Evolutionary conservation across 345 rosid genomes (phyloP).

Genomic region (Punica granatum): DNA sequence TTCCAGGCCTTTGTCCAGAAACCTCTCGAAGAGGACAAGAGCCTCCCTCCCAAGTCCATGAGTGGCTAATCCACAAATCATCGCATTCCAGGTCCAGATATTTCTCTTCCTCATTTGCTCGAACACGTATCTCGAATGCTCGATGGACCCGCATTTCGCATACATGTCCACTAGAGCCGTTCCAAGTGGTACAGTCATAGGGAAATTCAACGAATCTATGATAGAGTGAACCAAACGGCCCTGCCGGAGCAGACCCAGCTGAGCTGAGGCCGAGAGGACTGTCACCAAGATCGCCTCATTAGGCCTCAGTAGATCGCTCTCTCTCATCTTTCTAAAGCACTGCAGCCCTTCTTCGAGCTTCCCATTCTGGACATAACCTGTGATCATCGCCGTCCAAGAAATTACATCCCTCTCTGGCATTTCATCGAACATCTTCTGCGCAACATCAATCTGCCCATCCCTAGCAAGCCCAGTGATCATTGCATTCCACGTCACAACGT

Average conservation of each 20-base stretch:
- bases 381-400: slow-evolving; percentile 41
- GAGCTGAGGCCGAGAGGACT: slow-evolving; percentile 20
- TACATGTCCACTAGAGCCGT: slow-evolving; percentile 40
- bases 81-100: slow-evolving; percentile 22
- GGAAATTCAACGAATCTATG: slow-evolving; percentile 7
- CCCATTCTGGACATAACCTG: slow-evolving; percentile 30
- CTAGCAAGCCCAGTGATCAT: slow-evolving; percentile 13
- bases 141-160: slow-evolving; percentile 34
- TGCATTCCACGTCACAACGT: slow-evolving; percentile 5
- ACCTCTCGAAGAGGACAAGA: slow-evolving; percentile 13
- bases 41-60: slow-evolving; percentile 26
- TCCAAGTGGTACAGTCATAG: slow-evolving; percentile 14
- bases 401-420: slow-evolving; percentile 28
- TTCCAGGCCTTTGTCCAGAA: slow-evolving; percentile 14
- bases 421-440: slow-evolving; percentile 25
- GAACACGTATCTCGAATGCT: slow-evolving; percentile 17
- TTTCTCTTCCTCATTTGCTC: slow-evolving; percentile 11
- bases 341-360: slow-evolving; percentile 19
- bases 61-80: slow-evolving; percentile 24
- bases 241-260: slow-evolving; percentile 20
- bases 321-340: slow-evolving; percentile 16
- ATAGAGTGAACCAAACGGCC: slow-evolving; percentile 16
- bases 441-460: slow-evolving; percentile 21
- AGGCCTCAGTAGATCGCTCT: slow-evolving; percentile 5
- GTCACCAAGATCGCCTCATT: slow-evolving; percentile 24